These are phyloP conservation scores for Remersonia thermophila DNA, from an alignment of 2,329 filamentous ascomycete species.

Conservation along the genomic window DNA sequence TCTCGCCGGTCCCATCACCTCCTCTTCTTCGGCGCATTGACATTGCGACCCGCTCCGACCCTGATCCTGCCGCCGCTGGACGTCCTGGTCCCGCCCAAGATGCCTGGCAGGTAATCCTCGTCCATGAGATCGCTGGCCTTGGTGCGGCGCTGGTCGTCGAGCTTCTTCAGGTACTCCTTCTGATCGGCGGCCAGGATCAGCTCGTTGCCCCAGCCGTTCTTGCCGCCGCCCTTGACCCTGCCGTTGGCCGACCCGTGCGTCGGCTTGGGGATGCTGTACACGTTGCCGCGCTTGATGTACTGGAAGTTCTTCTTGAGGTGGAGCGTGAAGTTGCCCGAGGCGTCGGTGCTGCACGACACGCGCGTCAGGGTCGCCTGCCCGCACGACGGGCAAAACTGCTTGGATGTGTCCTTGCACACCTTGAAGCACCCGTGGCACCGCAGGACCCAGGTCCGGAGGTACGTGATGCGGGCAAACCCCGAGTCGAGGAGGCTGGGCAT, in stretches of 20 bases:
- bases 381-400: conserved; percentile 88
- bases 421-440: conserved; percentile 91
- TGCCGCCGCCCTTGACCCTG: conserved; percentile 59
- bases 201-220: conserved; percentile 74
- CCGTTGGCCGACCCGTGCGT: conserved; percentile 70
- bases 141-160: conserved; percentile 50
- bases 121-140: conserved; percentile 84
- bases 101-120: conserved; percentile 76
- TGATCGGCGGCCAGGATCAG: conserved; percentile 89
- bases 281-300: conserved; percentile 86
- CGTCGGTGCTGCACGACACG: conserved; percentile 73
- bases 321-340: conserved; percentile 67
- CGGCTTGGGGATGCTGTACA: conserved; percentile 87
- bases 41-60: conserved; percentile 73
- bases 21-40: conserved; percentile 65
- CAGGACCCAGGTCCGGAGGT: conserved; percentile 78
- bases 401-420: conserved; percentile 68
- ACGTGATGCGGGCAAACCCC: conserved; percentile 61
- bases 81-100: conserved; percentile 67
- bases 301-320: conserved; percentile 93
- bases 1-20: conserved; percentile 10
- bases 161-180: conserved; percentile 68
- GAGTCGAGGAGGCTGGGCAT: conserved; percentile 54
- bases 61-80: conserved; percentile 51
- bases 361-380: conserved; percentile 78